Base-by-base conservation (phyloP, 2,329 filamentous ascomycete genomes). In the Monosporascus sp. region DNA sequence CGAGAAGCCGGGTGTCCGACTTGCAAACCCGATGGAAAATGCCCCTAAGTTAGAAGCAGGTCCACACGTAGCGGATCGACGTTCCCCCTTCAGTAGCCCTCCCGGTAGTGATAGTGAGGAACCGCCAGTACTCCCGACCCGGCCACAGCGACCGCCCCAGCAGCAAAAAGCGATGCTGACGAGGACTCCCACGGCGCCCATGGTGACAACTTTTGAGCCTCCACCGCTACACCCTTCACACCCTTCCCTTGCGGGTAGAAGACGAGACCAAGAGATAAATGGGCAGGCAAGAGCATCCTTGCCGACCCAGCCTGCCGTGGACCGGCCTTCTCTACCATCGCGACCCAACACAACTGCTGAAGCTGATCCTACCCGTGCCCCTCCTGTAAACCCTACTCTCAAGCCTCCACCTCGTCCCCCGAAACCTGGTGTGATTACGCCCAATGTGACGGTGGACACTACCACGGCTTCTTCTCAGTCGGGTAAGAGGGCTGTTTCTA, bases 21-120 rank as follows among this genome's bases (percentile, higher is more conserved):
- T 71, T 9, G 83, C 83, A 49, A 62, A 57, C 38, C 53, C 63
- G 26, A 59, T 62, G 20, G 61, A 61, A 38, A 64, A 63, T 52
- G 64, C 63, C 6, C 60, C 64, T 7, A 69, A 64, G 44, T 58
- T 67, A 24, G 73, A 76, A 41, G 53, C 61, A 56, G 68, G 59
- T 64, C 71, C 59, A 44, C 62, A 73, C 63, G 36, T 75, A 66
- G 45, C 71, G 65, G 69, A 75, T 56, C 73, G 76, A 64, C 66
- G 85, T 0, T 96, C 93, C 1, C 92, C 93, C 0, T 96, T 97
- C 66, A 91, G 79, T 64, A 96, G 91, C 37, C 91, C 91, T 19
- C 91, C 92, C 0, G 86, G 84, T 61, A 93, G 87, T 65, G 75
- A 79, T n/a, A 73, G 74, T n/a, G 73, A 74, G n/a, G 72, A 73